A percentile compares a stretch with the other conserved stretches of the same genome.
Conservation (phyloP, 2,329 filamentous ascomycete genomes). For the Talaromyces sp. region DNA sequence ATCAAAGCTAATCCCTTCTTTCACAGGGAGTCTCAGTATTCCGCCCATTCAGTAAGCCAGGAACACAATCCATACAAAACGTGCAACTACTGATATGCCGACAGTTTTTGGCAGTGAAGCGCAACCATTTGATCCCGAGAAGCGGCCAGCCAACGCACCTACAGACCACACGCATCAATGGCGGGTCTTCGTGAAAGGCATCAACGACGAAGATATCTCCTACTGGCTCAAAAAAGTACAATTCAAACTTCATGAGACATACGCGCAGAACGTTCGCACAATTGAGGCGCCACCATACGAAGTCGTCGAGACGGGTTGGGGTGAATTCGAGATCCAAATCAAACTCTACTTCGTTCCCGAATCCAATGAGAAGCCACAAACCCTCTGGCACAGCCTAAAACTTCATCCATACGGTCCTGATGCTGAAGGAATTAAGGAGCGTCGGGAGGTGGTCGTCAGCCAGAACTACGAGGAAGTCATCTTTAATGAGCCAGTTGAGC, state of each 20-base stretch:
- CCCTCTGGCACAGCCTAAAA: conserved; percentile 89
- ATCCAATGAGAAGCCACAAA: conserved; percentile 89
- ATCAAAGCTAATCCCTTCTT: conserved; percentile 22
- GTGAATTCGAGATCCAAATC: conserved; percentile 95
- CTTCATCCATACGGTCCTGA: conserved; percentile 84
- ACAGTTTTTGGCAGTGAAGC: conserved; percentile 81
- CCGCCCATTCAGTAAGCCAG: conserved; percentile 48
- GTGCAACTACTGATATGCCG: conserved; percentile 1
- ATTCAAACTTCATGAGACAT: conserved; percentile 97
- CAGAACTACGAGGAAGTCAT: conserved; percentile 93
- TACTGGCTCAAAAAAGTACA: conserved; percentile 97
- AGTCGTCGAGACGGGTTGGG: conserved; percentile 93
- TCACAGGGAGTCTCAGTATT: conserved; percentile 49
- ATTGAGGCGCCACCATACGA: conserved; percentile 80
- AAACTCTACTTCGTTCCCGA: conserved; percentile 91
- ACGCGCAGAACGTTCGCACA: conserved; percentile 85
- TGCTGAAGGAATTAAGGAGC: conserved; percentile 71
- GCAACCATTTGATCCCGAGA: conserved; percentile 72
- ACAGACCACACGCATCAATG: conserved; percentile 95
- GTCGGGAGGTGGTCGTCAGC: conserved; percentile 67
- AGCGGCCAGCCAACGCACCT: conserved; percentile 74
- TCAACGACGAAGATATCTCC: conserved; percentile 86
- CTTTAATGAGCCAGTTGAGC: conserved; percentile 95
- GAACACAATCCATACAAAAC: neutral
- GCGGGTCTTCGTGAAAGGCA: conserved; percentile 89